Base-by-base conservation (phyloP, 148 eudicot genomes). In the Arctostaphylos glauca region DNA sequence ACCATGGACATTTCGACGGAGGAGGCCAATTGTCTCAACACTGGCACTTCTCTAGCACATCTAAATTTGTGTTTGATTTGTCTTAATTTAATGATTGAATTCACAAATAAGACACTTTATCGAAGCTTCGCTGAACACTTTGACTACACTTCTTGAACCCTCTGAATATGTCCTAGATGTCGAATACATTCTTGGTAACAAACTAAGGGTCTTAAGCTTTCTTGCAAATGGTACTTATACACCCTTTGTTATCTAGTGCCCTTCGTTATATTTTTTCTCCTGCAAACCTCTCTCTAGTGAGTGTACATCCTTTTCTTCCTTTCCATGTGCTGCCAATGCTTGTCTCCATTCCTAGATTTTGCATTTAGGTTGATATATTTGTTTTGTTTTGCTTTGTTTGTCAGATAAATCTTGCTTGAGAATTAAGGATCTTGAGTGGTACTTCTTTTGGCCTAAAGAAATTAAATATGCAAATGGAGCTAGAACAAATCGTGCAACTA, bases 401-500 rank as follows among this genome's bases (percentile, higher is more conserved):
- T 9, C 85, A 90, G 93, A 83, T 86, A 83, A 82, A 78, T 90
- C 87, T 79, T 76, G 52, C 81, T 83, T 90, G 85, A 83, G 80
- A 82, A 89, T 86, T 56, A 83, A 64, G 82, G 99, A 96, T 82
- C 83, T 82, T 41, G 88, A 89, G 64, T 96, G 99, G 99, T 96
- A 74, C 86, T 96, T 96, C 84, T 31, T 31, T 31, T 31, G 38
- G 0, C 38, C 38, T 31, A 31, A 31, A 31, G 38, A 31, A 31
- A 31, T 1, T 0, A 31, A 31, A 31, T 31, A 31, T 31, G 38
- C 38, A 4, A 87, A 80, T 83, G 92, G 94, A 21, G 82, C 54
- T 48, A 92, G 93, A 81, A 62, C 78, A 1, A 93, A 88, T n/a
- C 89, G 99, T 60, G 85, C 91, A 53, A 90, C 98, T 49, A 84